These are phyloP conservation scores for Ceratocystiopsis minuta DNA, from an alignment of 2,329 filamentous ascomycete species.

Conservation along the genomic window DNA sequence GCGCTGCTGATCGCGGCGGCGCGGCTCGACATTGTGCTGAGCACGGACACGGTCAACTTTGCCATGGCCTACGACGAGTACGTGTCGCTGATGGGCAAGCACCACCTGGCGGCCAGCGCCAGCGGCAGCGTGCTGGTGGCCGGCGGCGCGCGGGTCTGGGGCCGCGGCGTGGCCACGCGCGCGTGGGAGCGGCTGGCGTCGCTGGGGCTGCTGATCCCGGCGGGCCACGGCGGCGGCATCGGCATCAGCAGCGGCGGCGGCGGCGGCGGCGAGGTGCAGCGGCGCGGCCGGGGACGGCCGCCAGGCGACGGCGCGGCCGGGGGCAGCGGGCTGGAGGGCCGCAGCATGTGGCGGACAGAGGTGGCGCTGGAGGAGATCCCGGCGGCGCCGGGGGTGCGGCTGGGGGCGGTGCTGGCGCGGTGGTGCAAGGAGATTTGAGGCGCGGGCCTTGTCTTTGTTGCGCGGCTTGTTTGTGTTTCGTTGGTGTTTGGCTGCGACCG, in stretches of 20 bases:
- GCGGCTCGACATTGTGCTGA: slow-evolving; percentile 60
- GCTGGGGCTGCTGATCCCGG: slow-evolving; percentile 51
- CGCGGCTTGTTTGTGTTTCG: too few relatives aligned
- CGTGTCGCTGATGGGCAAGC: slow-evolving; percentile 52
- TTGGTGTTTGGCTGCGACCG: too few relatives aligned
- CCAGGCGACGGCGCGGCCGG: slow-evolving; percentile 8
- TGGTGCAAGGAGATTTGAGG: slow-evolving; percentile 59
- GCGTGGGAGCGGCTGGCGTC: slow-evolving; percentile 60
- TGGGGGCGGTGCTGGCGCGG: slow-evolving; percentile 41
- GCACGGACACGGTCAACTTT: slow-evolving; percentile 67
- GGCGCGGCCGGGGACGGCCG: slow-evolving; percentile 7
- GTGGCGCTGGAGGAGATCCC: slow-evolving; percentile 65
- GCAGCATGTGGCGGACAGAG: slow-evolving; percentile 54
- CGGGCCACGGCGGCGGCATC: slow-evolving; percentile 32
- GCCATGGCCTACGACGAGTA: slow-evolving; percentile 80
- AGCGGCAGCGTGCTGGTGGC: slow-evolving; percentile 45
- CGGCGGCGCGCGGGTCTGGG: slow-evolving; percentile 51
- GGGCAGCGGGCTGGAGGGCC: slow-evolving; percentile 36
- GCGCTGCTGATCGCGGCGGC: slow-evolving; percentile 70
- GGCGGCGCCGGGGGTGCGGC: slow-evolving; percentile 28
- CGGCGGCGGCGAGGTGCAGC: slow-evolving; percentile 2
- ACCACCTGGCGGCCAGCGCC: slow-evolving; percentile 44
- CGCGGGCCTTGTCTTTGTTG: too few relatives aligned
- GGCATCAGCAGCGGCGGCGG: slow-evolving; percentile 8
- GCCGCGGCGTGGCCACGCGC: slow-evolving; percentile 50